Conservation (phyloP, 1,139 yeast species). For the Yamadazyma oceani region DNA sequence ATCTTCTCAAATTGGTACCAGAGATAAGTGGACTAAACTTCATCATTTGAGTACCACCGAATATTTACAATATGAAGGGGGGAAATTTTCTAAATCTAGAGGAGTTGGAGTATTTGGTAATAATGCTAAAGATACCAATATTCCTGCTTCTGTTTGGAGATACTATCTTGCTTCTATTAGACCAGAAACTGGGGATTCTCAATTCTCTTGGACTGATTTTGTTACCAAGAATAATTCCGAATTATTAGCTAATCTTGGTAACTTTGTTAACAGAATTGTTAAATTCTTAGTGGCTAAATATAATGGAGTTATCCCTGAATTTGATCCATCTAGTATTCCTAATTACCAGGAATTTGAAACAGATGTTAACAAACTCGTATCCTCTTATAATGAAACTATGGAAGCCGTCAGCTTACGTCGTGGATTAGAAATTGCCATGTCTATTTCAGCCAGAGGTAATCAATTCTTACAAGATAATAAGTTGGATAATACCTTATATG, state of each 20-base stretch:
- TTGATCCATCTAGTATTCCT: slow-evolving; percentile 45
- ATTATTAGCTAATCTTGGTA: slow-evolving; percentile 92
- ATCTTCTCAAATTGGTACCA: slow-evolving; percentile 83
- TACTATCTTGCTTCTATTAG: slow-evolving; percentile 89
- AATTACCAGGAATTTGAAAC: slow-evolving; percentile 49
- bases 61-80: slow-evolving; percentile 95
- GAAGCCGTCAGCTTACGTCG: slow-evolving; percentile 80
- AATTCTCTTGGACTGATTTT: slow-evolving; percentile 95
- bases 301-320: slow-evolving; percentile 82
- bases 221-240: slow-evolving; percentile 92
- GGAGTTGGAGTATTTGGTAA: slow-evolving; percentile 98
- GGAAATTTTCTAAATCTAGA: slow-evolving; percentile 95
- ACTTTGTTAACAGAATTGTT: slow-evolving; percentile 89
- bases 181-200: slow-evolving; percentile 95
- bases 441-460: slow-evolving; percentile 89
- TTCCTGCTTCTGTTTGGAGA: slow-evolving; percentile 95
- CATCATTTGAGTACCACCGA: slow-evolving; percentile 94
- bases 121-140: slow-evolving; percentile 90
- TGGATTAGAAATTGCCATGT: slow-evolving; percentile 90
- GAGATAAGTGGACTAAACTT: slow-evolving; percentile 85
- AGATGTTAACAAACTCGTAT: slow-evolving; percentile 64
- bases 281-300: slow-evolving; percentile 90
- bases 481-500: slow-evolving; percentile 82
- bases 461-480: slow-evolving; percentile 93
- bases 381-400: slow-evolving; percentile 66